These are phyloP conservation scores for Heimioporus punctisporus DNA, from an alignment of 1,284 basidiomycete genomes.

Conservation along the genomic window DNA sequence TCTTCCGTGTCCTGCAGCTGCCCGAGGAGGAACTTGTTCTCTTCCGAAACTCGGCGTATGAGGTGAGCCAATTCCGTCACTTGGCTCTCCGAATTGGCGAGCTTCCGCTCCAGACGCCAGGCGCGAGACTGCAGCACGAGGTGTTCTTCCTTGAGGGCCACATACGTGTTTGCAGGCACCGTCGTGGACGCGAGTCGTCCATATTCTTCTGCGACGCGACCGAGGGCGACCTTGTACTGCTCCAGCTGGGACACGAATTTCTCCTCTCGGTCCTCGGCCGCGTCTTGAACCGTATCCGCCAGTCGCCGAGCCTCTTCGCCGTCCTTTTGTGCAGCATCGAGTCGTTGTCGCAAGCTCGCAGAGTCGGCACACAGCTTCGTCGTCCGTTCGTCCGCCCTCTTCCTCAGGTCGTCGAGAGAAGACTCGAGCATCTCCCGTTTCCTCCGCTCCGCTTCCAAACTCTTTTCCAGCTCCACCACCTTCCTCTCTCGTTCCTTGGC, in stretches of 20 bases:
- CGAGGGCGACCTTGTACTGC: slow-evolving; percentile 45
- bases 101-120: slow-evolving; percentile 62
- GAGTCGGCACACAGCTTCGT: slow-evolving; percentile 36
- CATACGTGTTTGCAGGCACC: slow-evolving; percentile 42
- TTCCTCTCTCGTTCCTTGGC: slow-evolving; percentile 52
- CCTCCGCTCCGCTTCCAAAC: slow-evolving; percentile 49
- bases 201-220: slow-evolving; percentile 57
- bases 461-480: slow-evolving; percentile 59
- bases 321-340: slow-evolving; percentile 28
- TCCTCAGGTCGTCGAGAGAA: slow-evolving; percentile 44
- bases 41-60: slow-evolving; percentile 56
- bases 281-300: slow-evolving; percentile 24
- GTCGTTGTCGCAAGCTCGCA: slow-evolving; percentile 36
- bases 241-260: slow-evolving; percentile 52
- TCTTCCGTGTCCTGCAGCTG: slow-evolving; percentile 45
- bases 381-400: slow-evolving; percentile 44
- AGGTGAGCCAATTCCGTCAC: slow-evolving; percentile 65
- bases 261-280: slow-evolving; percentile 35
- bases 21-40: slow-evolving; percentile 46
- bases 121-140: slow-evolving; percentile 43
- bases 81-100: slow-evolving; percentile 68
- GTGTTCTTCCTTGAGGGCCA: slow-evolving; percentile 45
- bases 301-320: slow-evolving; percentile 35
- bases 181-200: slow-evolving; percentile 55
- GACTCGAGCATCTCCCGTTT: slow-evolving; percentile 48